phyloP scores from a whole-genome alignment of 805 yeast species.

The Candida dendrica region DNA sequence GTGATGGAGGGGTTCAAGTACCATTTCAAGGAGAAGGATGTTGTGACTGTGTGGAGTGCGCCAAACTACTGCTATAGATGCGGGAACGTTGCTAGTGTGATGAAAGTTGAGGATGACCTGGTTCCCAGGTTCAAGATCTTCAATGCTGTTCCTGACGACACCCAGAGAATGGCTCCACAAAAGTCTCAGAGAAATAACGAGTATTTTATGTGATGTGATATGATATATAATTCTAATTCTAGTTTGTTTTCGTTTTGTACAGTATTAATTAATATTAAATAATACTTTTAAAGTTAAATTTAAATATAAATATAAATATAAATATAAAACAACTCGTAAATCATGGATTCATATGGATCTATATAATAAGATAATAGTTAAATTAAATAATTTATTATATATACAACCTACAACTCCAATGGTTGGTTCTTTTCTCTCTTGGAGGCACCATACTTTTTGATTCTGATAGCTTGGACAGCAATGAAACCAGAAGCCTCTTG shows the following conservation, averaged over 20 bases:
- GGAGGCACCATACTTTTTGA: constrained; percentile 95
- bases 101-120: constrained; percentile 85
- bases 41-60: constrained; percentile 97
- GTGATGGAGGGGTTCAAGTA: constrained; percentile 98
- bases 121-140: constrained; percentile 90
- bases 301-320: too few relatives aligned
- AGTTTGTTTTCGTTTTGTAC: background rate
- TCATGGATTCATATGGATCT: too few relatives aligned
- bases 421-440: constrained; percentile 71
- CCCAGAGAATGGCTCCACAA: constrained; percentile 24
- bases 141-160: constrained; percentile 89
- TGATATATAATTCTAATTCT: background rate
- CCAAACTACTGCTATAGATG: constrained; percentile 97
- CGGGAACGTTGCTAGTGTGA: constrained; percentile 97
- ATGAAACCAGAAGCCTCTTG: constrained; percentile 96
- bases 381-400: too few relatives aligned
- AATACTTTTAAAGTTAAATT: too few relatives aligned
- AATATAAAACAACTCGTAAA: too few relatives aligned
- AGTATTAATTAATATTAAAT: too few relatives aligned
- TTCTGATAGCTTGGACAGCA: constrained; percentile 96
- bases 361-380: too few relatives aligned
- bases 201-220: constrained; percentile 18
- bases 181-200: constrained; percentile 27
- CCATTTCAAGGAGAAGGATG: constrained; percentile 93
- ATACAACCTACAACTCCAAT: constrained; percentile 1